Evolutionary conservation across 306 rosid species (phyloP), one percentile per base, ranked within the genome.

Genomic region (Trifolium repens): DNA sequence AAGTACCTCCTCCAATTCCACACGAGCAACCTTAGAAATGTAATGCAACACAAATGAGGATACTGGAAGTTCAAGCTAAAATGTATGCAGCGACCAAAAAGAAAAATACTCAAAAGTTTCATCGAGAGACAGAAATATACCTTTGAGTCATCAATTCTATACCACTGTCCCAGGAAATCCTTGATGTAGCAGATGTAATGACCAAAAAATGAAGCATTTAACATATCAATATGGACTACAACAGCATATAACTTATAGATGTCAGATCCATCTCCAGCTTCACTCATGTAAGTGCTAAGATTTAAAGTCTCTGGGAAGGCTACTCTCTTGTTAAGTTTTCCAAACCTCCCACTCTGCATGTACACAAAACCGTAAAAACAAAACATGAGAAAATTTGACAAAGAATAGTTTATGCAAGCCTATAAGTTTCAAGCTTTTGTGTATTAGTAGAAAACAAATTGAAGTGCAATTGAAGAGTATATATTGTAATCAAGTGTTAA

Each of bases 181-280:
- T 90, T 92, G 78, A 87, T 83, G 81, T 89, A 96, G 88, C 99
- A 92, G 79, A 92, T 85, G 80, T 96, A 96, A 58, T 96, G 99
- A 71, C 99, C 99, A n/a, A 90, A 96, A 83, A 24, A 92, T 46
- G 99, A 96, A 61, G 99, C 98, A 88, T 96, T 96, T 59, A 96
- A 84, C 99, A 92, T 89, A 78, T 96, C 99, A 26, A 96, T 79
- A 83, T 96, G 99, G 43, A 96, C 99, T 3, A 96, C 96, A 72
- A 92, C 98, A 2, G 91, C 99, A 66, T 96, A 96, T 49, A 96
- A 90, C 83, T 83, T 89, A 82, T 92, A 96, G 14, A 85, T 65
- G 76, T 96, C 91, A 8, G 86, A 71, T 79, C 88, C 84, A 80
- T 89, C 93, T 77, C 96, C 92, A 17, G 50, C 85, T 75, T 92